Evolutionary conservation across 2,329 filamentous ascomycete species (phyloP).

Genomic region (Ilyonectria mors-panacis): DNA sequence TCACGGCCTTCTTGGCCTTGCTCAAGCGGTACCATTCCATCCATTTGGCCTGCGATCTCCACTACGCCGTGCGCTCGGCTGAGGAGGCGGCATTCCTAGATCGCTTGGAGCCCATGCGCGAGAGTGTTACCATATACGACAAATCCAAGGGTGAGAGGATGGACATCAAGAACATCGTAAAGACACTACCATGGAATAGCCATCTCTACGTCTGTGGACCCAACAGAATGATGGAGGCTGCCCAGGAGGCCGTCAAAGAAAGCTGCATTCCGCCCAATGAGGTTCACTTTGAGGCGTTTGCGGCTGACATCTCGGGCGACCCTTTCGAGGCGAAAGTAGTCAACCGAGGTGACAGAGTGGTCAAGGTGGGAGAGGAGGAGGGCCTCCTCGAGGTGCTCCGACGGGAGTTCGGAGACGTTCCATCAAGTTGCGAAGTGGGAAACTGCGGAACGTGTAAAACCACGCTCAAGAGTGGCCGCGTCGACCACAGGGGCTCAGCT

Average conservation of each 20-base stretch:
- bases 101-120: conserved; percentile 59
- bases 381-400: conserved; percentile 65
- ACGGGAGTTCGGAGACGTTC: conserved; percentile 58
- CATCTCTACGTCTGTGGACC: conserved; percentile 76
- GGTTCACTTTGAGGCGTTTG: conserved; percentile 74
- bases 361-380: conserved; percentile 65
- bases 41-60: conserved; percentile 67
- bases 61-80: conserved; percentile 70
- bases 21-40: conserved; percentile 59
- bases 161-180: conserved; percentile 66
- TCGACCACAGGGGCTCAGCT: conserved; percentile 66
- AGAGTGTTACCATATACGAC: conserved; percentile 67
- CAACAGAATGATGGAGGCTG: conserved; percentile 68
- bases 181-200: conserved; percentile 64
- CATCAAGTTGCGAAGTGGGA: conserved; percentile 68
- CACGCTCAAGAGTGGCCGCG: conserved; percentile 57
- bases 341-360: conserved; percentile 54
- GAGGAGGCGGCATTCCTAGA: conserved; percentile 70
- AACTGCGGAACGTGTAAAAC: conserved; percentile 70
- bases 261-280: conserved; percentile 63
- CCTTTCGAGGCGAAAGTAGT: conserved; percentile 71
- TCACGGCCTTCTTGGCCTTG: conserved; percentile 74
- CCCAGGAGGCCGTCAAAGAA: conserved; percentile 56
- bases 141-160: conserved; percentile 65
- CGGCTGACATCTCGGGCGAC: conserved; percentile 67